phyloP scores from a whole-genome alignment of 73 alveolate species.

The Breviolum minutum region DNA sequence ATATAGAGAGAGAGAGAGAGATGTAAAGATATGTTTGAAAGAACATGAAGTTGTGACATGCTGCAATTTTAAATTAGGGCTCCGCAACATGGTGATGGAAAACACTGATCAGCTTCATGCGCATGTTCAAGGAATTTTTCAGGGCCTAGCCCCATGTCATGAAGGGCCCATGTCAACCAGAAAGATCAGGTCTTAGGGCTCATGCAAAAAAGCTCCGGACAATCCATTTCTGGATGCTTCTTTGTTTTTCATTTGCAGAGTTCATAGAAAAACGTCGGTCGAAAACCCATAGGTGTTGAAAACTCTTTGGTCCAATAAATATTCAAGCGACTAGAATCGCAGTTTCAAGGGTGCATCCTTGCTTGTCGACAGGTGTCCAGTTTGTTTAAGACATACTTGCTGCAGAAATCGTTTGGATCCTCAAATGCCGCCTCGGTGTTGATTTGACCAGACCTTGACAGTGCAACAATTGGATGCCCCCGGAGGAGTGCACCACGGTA shows the following conservation, averaged over 20 bases:
- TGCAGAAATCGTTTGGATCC: constrained; percentile 62
- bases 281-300: neutral
- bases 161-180: too few species aligned
- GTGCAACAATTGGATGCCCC: neutral
- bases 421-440: too few species aligned
- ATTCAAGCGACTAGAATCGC: neutral
- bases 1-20: too few species aligned
- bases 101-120: too few species aligned
- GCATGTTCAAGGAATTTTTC: too few species aligned
- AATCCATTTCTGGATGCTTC: neutral
- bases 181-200: too few species aligned
- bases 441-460: neutral
- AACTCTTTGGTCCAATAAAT: neutral
- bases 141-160: too few species aligned
- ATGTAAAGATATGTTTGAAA: too few species aligned
- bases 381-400: constrained; percentile 57
- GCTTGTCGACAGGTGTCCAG: neutral
- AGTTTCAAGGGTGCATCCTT: neutral
- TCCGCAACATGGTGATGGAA: too few species aligned
- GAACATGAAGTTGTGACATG: too few species aligned
- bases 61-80: too few species aligned
- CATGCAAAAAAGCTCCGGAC: too few species aligned
- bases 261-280: neutral
- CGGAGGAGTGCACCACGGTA: neutral
- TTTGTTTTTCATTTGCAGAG: neutral